Percentiles rank a stretch among this genome's conserved stretches.
Conservation (phyloP, 306 rosid species). For the Corylus avellana region DNA sequence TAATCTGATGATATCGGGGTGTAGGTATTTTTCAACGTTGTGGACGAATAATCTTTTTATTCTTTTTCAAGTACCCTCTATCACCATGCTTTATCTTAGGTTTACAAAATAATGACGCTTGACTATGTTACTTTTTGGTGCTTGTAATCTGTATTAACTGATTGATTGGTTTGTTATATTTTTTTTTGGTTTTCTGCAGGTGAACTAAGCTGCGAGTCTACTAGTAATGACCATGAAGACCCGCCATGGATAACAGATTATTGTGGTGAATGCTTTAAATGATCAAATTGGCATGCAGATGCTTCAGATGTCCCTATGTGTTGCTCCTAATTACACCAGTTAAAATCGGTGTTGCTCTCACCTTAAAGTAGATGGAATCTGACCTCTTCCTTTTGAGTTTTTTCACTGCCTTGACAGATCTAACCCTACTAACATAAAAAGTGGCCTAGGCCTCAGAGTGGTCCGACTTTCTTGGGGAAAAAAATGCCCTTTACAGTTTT, state of each 20-base stretch:
- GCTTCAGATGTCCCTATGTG: not conserved
- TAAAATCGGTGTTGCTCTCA: constrained; percentile 21
- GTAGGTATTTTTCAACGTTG: not conserved
- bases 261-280: constrained; percentile 29
- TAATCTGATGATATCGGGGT: not conserved
- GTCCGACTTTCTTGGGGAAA: not conserved
- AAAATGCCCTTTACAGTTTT: not conserved
- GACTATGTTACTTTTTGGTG: not conserved
- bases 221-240: not conserved
- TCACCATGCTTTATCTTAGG: no score
- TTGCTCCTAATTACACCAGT: constrained; percentile 24
- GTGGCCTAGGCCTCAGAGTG: not conserved
- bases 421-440: not conserved
- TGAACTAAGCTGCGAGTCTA: constrained; percentile 22
- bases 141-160: not conserved
- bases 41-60: not conserved
- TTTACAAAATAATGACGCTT: no score
- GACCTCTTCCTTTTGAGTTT: not conserved
- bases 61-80: no score
- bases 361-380: constrained; percentile 31
- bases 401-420: constrained; percentile 17
- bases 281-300: constrained; percentile 32
- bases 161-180: not conserved
- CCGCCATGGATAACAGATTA: not conserved
- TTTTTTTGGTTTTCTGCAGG: constrained; percentile 29